Base-by-base conservation (phyloP, 1,284 basidiomycete species). In the Heterobasidion irregulare region DNA sequence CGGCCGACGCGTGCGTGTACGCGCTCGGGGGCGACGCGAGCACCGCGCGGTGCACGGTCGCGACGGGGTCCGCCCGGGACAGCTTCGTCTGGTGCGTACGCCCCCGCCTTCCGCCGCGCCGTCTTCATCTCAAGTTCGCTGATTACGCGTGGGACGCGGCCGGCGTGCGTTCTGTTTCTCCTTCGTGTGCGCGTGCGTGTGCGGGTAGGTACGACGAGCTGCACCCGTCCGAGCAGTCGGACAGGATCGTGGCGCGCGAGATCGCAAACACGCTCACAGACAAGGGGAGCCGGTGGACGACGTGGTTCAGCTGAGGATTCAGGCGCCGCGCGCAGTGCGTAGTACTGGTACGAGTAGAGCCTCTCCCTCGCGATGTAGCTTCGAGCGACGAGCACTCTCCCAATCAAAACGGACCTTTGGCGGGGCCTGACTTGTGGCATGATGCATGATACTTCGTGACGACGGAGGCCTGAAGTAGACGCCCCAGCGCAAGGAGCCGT, bases 171-270 rank as follows among this genome's bases (percentile, higher is more conserved):
- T 26, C 9, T 47, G 0, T 8, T 6, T 45, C 13, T 18, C 12
- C 1, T 41, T 15, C 38, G 7, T 8, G 47, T 50, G 33, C 15
- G 53, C 52, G 50, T 56, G n/a, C 32, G 12, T 46, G 26, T 50
- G 41, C 3, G 12, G 5, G 16, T 54, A 79, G 78, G 78, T 80
- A 68, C 53, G 79, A 83, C 61, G 80, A 82, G 60, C 65, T 82
- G 43, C 79, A 83, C 60, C 79, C 79, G 6, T 78, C 76, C 19
- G 78, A 81, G 57, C 79, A 83, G 59, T 71, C 76, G 1, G 73
- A 79, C 58, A 67, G 79, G n/a, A 70, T 79, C 43, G 72, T 83
- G 2, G 79, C 78, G 0, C 66, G 73, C 53, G 74, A 80, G 56
- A 72, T 82, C 34, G 70, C 77, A 1, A 64, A 71, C 32, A 71